A percentile compares a stretch with the other conserved stretches of the same genome.
phyloP scores from a whole-genome alignment of 169 alveolate species.

The Plasmodium reichenowi region DNA sequence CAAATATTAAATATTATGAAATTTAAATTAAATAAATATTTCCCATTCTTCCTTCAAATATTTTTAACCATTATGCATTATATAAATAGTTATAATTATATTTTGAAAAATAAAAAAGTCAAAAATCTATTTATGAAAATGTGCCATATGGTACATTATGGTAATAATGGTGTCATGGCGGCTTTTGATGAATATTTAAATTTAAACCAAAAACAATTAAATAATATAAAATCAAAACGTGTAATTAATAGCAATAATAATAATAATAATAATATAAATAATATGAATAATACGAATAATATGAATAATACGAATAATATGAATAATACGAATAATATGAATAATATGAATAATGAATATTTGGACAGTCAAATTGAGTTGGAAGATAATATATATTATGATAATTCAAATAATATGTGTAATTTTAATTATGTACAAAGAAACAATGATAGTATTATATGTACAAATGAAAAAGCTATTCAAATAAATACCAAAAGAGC shows the following conservation, averaged over 20 bases:
- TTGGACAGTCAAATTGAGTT: not conserved
- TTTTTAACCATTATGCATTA: conserved; percentile 62
- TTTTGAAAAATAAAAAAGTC: conserved; percentile 21
- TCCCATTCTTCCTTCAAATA: conserved; percentile 41
- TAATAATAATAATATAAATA: no score
- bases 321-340: no score
- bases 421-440: not conserved
- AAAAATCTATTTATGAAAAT: conserved; percentile 2
- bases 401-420: not conserved
- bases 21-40: conserved; percentile 38
- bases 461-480: not conserved
- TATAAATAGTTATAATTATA: conserved; percentile 39
- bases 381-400: not conserved
- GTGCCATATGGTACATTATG: conserved; percentile 1
- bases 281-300: no score
- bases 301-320: not conserved
- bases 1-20: conserved; percentile 57
- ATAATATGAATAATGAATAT: not conserved
- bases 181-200: no score
- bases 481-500: conserved; percentile 16
- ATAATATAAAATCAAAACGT: not conserved
- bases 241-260: no score
- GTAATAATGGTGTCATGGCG: no score
- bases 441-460: not conserved
- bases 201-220: not conserved